Conservation (phyloP, 306 rosid species). For the Citrullus mucosospermus region DNA sequence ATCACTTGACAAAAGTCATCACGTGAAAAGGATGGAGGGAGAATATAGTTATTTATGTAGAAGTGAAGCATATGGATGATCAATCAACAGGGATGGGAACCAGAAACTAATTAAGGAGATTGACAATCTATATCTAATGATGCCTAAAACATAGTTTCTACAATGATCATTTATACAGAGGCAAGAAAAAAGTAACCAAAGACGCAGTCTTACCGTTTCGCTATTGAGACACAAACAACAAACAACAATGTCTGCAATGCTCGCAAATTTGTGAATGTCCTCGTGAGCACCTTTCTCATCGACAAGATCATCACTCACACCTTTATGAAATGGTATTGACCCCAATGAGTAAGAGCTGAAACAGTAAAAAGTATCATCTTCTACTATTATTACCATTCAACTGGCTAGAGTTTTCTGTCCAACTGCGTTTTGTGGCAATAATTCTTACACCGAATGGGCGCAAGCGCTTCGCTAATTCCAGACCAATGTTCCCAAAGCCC, state of each 20-base stretch:
- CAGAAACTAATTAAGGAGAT: not conserved
- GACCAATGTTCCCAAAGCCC: conserved; percentile 85
- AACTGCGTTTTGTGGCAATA: conserved; percentile 78
- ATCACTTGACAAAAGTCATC: not conserved
- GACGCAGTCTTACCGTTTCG: conserved; percentile 45
- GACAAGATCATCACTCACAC: conserved; percentile 29
- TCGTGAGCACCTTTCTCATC: conserved; percentile 64
- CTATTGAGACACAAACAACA: conserved; percentile 56
- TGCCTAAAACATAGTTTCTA: not conserved
- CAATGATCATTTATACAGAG: not conserved
- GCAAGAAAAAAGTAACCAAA: not conserved
- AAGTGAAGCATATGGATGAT: not conserved
- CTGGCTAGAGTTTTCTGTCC: conserved; percentile 26
- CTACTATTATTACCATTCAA: conserved; percentile 20
- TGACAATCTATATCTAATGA: not conserved
- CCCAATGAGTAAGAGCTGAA: not conserved
- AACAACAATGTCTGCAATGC: conserved; percentile 73
- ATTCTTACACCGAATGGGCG: conserved; percentile 76
- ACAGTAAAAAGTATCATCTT: conserved; percentile 8
- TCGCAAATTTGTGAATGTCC: conserved; percentile 58
- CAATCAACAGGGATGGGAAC: not conserved
- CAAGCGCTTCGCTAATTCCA: conserved; percentile 65
- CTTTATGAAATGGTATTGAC: conserved; percentile 15
- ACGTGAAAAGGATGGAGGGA: not conserved
- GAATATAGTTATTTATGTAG: not conserved